Evolutionary conservation across 1,284 basidiomycete genomes (phyloP).

Genomic region (Termitomyces sp.): DNA sequence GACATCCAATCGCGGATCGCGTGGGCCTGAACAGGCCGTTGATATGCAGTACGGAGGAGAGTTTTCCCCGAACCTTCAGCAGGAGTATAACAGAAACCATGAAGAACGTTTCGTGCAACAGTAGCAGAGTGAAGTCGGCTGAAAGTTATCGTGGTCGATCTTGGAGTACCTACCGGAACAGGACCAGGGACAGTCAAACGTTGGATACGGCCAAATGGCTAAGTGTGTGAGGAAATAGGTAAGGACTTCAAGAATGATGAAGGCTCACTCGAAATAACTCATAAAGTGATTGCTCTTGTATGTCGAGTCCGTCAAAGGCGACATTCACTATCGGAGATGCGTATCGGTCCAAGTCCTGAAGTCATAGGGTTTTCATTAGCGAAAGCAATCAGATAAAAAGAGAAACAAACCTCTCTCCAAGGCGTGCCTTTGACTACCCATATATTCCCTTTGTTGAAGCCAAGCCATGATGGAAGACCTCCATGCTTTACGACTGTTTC

Average conservation of each 20-base stretch:
- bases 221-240: constrained; percentile 8
- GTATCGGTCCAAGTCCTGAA: constrained; percentile 80
- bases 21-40: constrained; percentile 74
- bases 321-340: constrained; percentile 70
- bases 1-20: constrained; percentile 80
- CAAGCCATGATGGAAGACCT: constrained; percentile 61
- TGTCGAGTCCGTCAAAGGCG: constrained; percentile 83
- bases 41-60: constrained; percentile 63
- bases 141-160: constrained; percentile 64
- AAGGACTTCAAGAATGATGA: background rate
- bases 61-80: constrained; percentile 35
- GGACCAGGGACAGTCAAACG: constrained; percentile 62
- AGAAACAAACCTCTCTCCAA: constrained; percentile 69
- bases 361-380: constrained; percentile 3
- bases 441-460: constrained; percentile 48
- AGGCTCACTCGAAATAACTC: constrained; percentile 59
- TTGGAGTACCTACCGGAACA: constrained; percentile 62
- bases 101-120: constrained; percentile 81
- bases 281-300: constrained; percentile 75
- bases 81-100: constrained; percentile 54
- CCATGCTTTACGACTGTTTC: constrained; percentile 41
- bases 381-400: background rate
- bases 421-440: constrained; percentile 83
- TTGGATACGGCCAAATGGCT: constrained; percentile 83
- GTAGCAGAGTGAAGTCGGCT: constrained; percentile 65